A percentile compares a stretch with the other conserved stretches of the same genome.
Conservation (phyloP, 2,329 filamentous ascomycete species). For the Alternaria dauci region DNA sequence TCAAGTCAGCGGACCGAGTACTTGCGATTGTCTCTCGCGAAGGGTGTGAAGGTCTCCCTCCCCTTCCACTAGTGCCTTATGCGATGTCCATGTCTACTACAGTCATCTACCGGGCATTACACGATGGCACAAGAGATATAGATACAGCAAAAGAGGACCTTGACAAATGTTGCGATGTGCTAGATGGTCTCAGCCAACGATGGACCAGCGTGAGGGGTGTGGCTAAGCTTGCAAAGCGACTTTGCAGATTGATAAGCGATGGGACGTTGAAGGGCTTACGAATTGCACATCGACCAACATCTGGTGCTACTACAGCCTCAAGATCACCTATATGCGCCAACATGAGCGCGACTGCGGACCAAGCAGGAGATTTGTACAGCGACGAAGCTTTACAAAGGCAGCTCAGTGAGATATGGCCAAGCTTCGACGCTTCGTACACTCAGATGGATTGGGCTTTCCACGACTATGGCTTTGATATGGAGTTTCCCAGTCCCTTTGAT, state of each 20-base stretch:
- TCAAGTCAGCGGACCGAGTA: background rate
- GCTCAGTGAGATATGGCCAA: conserved; percentile 9
- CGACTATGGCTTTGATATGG: conserved; percentile 7
- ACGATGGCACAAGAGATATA: conserved; percentile 6
- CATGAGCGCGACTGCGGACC: background rate
- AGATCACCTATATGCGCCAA: background rate
- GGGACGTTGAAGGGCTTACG: background rate
- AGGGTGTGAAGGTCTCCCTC: conserved; percentile 1
- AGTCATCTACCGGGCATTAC: conserved; percentile 7
- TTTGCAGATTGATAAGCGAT: conserved; percentile 3
- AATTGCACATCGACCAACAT: background rate
- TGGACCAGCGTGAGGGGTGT: conserved; percentile 10
- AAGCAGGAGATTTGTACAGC: background rate
- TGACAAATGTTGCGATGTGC: background rate
- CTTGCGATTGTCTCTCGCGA: background rate
- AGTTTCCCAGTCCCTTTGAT: background rate
- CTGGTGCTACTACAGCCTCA: background rate
- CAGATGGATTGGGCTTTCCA: conserved; percentile 12
- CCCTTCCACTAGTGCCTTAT: conserved; percentile 5
- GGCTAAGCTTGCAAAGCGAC: conserved; percentile 2
- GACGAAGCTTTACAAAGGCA: conserved; percentile 6
- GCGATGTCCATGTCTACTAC: conserved; percentile 13
- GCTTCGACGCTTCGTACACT: conserved; percentile 6
- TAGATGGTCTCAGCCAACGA: background rate
- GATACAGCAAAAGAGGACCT: background rate